Evolutionary conservation across 2,329 filamentous ascomycete genomes (phyloP).

Genomic region (Sclerotinia borealis): DNA sequence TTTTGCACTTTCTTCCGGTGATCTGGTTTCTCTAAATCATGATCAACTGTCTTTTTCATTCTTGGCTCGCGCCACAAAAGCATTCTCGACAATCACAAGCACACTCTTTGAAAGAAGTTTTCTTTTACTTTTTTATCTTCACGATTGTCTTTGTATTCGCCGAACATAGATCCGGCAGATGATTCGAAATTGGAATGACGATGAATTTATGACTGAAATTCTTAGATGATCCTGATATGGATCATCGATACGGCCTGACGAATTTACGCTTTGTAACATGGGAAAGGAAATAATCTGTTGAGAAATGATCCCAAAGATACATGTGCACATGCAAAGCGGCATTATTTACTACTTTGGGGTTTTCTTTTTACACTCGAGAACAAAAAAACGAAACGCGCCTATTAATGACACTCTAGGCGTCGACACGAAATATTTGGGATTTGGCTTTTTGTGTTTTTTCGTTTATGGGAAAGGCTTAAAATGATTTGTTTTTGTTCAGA

Average conservation of each 20-base stretch:
- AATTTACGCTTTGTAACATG: conserved; percentile 23
- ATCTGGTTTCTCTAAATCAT: conserved; percentile 11
- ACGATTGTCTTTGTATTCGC: conserved; percentile 37
- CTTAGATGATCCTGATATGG: conserved; percentile 17
- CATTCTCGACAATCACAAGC: conserved; percentile 27
- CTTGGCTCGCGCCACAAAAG: conserved; percentile 25
- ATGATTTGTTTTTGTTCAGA: conserved; percentile 13
- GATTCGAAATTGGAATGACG: conserved; percentile 36
- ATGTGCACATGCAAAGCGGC: conserved; percentile 25
- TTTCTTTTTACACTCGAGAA: conserved; percentile 10
- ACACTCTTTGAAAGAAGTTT: conserved; percentile 29
- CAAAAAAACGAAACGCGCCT: conserved; percentile 22
- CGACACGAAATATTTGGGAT: conserved; percentile 11
- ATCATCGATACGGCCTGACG: conserved; percentile 20
- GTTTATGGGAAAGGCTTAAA: conserved; percentile 13
- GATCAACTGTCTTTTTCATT: conserved; percentile 15
- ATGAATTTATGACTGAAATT: conserved; percentile 37
- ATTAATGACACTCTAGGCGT: conserved; percentile 30
- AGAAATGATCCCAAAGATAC: conserved; percentile 29
- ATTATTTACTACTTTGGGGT: conserved; percentile 3
- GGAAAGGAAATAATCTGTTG: conserved; percentile 21
- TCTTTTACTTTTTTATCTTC: conserved; percentile 24
- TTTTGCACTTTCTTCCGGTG: conserved; percentile 26
- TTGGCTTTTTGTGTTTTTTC: not conserved
- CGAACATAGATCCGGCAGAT: conserved; percentile 34